Conservation (phyloP, 1,284 basidiomycete genomes). For the Phenoliferia sp. region DNA sequence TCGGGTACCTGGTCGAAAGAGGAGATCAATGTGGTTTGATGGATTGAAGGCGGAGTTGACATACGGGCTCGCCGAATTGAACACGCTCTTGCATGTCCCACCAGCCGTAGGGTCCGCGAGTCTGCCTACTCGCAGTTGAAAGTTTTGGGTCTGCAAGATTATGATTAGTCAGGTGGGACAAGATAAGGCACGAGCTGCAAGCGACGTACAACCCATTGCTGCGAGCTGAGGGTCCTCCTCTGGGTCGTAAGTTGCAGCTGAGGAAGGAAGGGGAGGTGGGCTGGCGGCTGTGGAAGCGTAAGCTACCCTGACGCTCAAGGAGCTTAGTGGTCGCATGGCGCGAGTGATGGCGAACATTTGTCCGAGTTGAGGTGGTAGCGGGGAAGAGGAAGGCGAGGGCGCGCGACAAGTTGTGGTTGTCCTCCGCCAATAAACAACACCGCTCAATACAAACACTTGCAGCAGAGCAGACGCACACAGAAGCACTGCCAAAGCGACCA, state of each 20-base stretch:
- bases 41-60: neutral
- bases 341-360: neutral
- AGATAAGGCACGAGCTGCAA: slow-evolving; percentile 32
- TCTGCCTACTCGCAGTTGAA: slow-evolving; percentile 22
- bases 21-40: neutral
- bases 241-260: slow-evolving; percentile 23
- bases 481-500: neutral
- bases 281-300: slow-evolving; percentile 6
- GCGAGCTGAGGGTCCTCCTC: slow-evolving; percentile 5
- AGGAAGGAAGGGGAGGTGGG: slow-evolving; percentile 14
- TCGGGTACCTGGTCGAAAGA: slow-evolving; percentile 33
- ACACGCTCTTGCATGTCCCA: slow-evolving; percentile 37
- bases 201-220: neutral
- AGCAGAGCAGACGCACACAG: neutral
- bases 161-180: too few species aligned
- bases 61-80: slow-evolving; percentile 34
- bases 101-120: slow-evolving; percentile 27
- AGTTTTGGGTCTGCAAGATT: slow-evolving; percentile 26
- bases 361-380: too few species aligned
- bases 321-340: neutral
- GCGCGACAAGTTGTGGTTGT: neutral
- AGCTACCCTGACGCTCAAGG: neutral
- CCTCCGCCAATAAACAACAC: neutral
- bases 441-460: too few species aligned
- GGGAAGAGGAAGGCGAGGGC: too few species aligned